A percentile compares a stretch with the other conserved stretches of the same genome.
Conservation (phyloP, 2,329 filamentous ascomycete genomes). For the Paraphoma chrysanthemicola region DNA sequence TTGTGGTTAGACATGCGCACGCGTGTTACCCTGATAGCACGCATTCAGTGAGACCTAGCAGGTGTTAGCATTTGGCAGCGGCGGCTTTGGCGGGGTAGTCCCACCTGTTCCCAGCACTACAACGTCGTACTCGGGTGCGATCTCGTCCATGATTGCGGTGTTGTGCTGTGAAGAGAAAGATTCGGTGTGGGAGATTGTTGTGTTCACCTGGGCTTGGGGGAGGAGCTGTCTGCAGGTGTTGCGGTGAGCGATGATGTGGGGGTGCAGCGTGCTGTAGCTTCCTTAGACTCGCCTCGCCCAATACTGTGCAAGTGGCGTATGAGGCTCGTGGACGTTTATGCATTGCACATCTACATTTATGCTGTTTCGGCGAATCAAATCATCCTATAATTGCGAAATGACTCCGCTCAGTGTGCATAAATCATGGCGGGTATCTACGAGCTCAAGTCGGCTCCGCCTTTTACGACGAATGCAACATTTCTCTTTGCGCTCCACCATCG, state of each 20-base stretch:
- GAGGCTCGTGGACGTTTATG: constrained; percentile 11
- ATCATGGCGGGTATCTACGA: background rate
- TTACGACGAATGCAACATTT: no score
- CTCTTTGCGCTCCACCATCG: no score
- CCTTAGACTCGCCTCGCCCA: constrained; percentile 7
- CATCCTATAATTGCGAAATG: background rate
- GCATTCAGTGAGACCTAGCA: constrained; percentile 91
- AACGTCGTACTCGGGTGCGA: constrained; percentile 98
- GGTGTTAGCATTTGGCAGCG: constrained; percentile 38
- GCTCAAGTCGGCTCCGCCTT: no score
- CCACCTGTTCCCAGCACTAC: constrained; percentile 96
- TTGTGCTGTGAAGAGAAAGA: constrained; percentile 14
- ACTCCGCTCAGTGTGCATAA: background rate
- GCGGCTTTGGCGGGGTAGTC: constrained; percentile 53
- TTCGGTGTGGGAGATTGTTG: constrained; percentile 23
- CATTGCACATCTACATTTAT: constrained; percentile 6
- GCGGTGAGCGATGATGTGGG: constrained; percentile 39
- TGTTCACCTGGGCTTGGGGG: constrained; percentile 27
- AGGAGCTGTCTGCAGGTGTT: constrained; percentile 19
- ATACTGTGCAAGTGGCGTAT: constrained; percentile 11
- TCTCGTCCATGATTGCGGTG: constrained; percentile 83
- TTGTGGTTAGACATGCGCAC: constrained; percentile 2
- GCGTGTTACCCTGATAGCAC: constrained; percentile 86
- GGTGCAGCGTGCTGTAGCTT: constrained; percentile 33
- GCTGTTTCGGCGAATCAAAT: background rate